phyloP scores from a whole-genome alignment of 805 yeast genomes.

The Helenozyma rhizophorensis region DNA sequence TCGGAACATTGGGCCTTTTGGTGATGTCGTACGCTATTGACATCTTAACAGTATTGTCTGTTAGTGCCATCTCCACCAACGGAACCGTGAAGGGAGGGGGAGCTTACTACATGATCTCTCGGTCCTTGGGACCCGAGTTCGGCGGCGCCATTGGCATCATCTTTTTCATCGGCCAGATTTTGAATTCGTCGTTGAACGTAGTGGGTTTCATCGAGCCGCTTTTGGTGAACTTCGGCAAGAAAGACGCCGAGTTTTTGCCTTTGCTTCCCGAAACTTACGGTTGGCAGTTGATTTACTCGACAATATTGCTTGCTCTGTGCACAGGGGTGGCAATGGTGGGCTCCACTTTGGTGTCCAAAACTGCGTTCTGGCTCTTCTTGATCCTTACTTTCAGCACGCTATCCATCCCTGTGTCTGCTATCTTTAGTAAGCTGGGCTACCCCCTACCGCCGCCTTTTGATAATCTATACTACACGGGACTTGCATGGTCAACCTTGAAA shows the following conservation, averaged over 20 bases:
- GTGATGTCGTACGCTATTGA: constrained; percentile 75
- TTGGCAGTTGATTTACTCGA: constrained; percentile 69
- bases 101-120: constrained; percentile 93
- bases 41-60: constrained; percentile 78
- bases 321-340: constrained; percentile 78
- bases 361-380: constrained; percentile 72
- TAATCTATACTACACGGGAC: constrained; percentile 58
- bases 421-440: constrained; percentile 54
- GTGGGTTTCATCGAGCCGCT: constrained; percentile 94
- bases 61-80: constrained; percentile 94
- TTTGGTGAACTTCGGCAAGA: constrained; percentile 66
- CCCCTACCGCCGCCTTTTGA: constrained; percentile 51
- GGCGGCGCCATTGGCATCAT: constrained; percentile 97
- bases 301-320: constrained; percentile 64
- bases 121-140: constrained; percentile 95
- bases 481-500: constrained; percentile 59
- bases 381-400: constrained; percentile 66
- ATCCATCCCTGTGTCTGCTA: constrained; percentile 75
- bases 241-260: constrained; percentile 50
- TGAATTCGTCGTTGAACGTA: constrained; percentile 88
- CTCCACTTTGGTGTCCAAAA: constrained; percentile 71
- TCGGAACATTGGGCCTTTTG: constrained; percentile 69
- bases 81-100: constrained; percentile 99
- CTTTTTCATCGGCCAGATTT: constrained; percentile 89
- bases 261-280: constrained; percentile 67